Base-by-base conservation (phyloP, 164 flowering plant species). In the Tetracentron sinense region DNA sequence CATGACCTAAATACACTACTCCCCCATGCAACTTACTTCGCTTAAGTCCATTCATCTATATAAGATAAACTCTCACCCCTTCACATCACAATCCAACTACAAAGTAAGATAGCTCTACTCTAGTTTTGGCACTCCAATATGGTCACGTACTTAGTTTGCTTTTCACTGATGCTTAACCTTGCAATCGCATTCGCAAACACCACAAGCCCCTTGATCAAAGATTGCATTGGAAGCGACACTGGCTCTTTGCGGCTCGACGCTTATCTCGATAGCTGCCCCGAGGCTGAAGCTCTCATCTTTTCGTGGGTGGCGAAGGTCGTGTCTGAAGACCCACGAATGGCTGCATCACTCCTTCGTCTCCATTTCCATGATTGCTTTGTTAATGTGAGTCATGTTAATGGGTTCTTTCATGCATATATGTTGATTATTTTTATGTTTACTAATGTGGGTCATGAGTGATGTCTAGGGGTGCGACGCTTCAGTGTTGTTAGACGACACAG, bases 361-460 rank as follows among this genome's bases (percentile, higher is more conserved):
- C 88, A 85, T 68, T 87, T 90, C 75, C 95, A 88, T 33, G 97
- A 90, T 28, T 90, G 97, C 78, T 82, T 90, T 57, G 92, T 90
- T 30, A 81, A 90, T 70, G 90, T 77, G 62, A 62, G 85, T 70
- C 48, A 25, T 4, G 15, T 59, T 61, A 44, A 20, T 26, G 42
- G n/a, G 3, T 61, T 27, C 5, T 15, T 7, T 15, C 33, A 14
- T 44, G 7, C 1, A 47, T 27, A 23, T 42, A 0, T 20, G 0
- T 20, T 0, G 12, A 6, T 49, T 49, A 7, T 49, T 17, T 27
- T 48, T 11, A 47, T 22, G 21, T 54, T 35, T 6, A 5, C 3
- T 25, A 17, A 50, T 21, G 30, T 30, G 44, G 10, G 30, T 23
- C 22, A 0, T 23, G 49, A 46, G 22, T 47, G 31, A 42, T 54